Conservation (phyloP, 768 basidiomycete species). For the Cystobasidium tubakii region DNA sequence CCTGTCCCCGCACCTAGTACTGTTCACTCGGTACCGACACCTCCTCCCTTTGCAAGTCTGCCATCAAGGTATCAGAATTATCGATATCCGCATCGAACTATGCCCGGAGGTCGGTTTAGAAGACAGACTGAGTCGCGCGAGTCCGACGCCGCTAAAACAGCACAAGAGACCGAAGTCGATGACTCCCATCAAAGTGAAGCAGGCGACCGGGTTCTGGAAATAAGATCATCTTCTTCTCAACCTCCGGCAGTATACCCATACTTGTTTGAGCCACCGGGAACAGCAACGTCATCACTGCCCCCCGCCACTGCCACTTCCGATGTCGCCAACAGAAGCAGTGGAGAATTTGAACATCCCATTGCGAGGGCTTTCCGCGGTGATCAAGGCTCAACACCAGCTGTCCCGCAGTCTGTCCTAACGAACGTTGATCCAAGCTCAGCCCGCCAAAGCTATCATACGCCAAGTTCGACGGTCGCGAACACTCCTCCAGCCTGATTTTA, state of each 20-base stretch:
- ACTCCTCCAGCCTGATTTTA: background rate
- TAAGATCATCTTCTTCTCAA: background rate
- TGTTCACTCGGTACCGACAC: background rate
- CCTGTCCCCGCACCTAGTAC: background rate
- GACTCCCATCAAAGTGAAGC: background rate
- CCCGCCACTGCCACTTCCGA: background rate
- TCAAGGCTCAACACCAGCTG: background rate
- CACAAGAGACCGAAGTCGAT: background rate
- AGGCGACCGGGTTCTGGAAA: background rate
- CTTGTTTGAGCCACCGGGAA: constrained; percentile 8
- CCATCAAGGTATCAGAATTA: background rate
- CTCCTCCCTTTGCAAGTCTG: background rate
- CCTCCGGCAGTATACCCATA: constrained; percentile 4
- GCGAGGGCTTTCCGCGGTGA: background rate
- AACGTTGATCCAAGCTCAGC: background rate
- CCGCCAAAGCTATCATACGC: background rate
- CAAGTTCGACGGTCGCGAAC: background rate
- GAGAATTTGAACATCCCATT: background rate
- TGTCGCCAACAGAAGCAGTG: constrained; percentile 5
- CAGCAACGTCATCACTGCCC: background rate
- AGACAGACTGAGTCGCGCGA: background rate
- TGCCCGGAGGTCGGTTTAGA: background rate
- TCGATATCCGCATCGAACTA: background rate
- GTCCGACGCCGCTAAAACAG: background rate
- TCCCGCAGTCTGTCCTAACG: background rate